Conservation (phyloP, 2,329 filamentous ascomycete species). For the Endocalyx cinctus region DNA sequence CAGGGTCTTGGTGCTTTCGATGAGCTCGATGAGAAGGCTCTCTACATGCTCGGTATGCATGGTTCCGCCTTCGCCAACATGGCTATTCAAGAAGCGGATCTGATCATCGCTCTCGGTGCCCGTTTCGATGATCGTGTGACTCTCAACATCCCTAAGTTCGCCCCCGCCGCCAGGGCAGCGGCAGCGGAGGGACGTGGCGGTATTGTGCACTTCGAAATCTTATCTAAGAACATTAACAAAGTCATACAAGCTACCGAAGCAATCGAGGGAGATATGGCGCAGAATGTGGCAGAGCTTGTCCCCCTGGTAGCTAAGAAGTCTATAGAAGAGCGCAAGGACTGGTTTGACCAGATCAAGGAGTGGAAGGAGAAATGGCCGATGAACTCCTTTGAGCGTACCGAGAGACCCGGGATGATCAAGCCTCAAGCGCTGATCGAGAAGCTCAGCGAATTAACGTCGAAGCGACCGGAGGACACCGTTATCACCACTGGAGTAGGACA, state of each 20-base stretch:
- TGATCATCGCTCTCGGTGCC: constrained; percentile 89
- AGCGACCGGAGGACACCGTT: constrained; percentile 77
- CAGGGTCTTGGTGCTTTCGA: constrained; percentile 91
- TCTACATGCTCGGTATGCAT: constrained; percentile 99
- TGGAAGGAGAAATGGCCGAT: constrained; percentile 95
- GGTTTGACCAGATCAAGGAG: constrained; percentile 82
- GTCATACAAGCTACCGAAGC: constrained; percentile 95
- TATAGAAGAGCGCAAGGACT: constrained; percentile 66
- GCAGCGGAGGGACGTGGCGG: constrained; percentile 82
- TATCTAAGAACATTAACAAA: constrained; percentile 99
- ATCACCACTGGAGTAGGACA: constrained; percentile 94
- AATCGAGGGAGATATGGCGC: constrained; percentile 83
- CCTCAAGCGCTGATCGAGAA: constrained; percentile 90
- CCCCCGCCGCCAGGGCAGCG: constrained; percentile 79
- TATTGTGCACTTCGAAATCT: constrained; percentile 95
- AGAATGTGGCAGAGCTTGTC: constrained; percentile 71
- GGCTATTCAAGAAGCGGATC: constrained; percentile 93
- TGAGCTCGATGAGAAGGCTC: constrained; percentile 86
- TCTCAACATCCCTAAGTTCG: constrained; percentile 75
- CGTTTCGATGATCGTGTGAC: constrained; percentile 95
- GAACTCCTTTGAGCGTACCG: constrained; percentile 72
- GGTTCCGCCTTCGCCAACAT: constrained; percentile 96
- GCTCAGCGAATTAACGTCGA: constrained; percentile 75
- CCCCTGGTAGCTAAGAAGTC: constrained; percentile 58
- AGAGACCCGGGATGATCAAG: constrained; percentile 77